phyloP scores from a whole-genome alignment of 257 asterid species.

The Scutellaria barbata region DNA sequence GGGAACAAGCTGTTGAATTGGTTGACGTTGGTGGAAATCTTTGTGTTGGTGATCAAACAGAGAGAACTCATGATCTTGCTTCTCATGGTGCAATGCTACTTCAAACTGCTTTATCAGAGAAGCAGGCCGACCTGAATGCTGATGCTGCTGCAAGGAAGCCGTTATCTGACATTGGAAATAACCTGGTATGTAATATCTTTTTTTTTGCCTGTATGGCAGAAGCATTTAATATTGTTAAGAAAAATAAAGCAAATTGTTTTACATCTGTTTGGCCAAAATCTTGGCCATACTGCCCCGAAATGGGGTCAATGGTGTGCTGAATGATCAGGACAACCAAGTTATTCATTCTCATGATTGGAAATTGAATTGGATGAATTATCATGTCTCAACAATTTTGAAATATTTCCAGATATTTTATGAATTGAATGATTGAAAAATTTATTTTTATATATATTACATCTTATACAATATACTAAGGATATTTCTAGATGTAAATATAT shows the following conservation, averaged over 20 bases:
- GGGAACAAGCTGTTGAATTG: slow-evolving; percentile 31
- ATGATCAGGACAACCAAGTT: too few species aligned
- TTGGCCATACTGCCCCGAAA: too few species aligned
- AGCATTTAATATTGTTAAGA: too few species aligned
- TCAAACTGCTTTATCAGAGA: slow-evolving; percentile 77
- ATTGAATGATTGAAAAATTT: too few species aligned
- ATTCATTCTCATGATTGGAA: too few species aligned
- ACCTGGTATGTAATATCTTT: slow-evolving; percentile 50
- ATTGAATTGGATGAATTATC: background rate
- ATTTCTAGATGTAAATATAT: too few species aligned
- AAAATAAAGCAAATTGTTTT: too few species aligned
- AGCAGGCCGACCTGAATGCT: slow-evolving; percentile 47
- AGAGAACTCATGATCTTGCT: slow-evolving; percentile 55
- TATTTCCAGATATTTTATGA: too few species aligned
- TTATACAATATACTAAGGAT: too few species aligned
- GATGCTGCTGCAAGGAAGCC: slow-evolving; percentile 64
- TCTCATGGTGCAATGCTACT: slow-evolving; percentile 87
- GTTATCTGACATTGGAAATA: slow-evolving; percentile 89
- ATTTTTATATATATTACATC: too few species aligned
- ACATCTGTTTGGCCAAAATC: too few species aligned
- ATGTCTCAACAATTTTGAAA: background rate
- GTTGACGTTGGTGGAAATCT: slow-evolving; percentile 35
- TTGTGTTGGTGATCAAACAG: slow-evolving; percentile 46
- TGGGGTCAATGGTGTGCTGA: too few species aligned
- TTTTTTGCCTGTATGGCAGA: background rate